phyloP scores from a whole-genome alignment of 2,329 filamentous ascomycete species.

The Lanzia echinophila region DNA sequence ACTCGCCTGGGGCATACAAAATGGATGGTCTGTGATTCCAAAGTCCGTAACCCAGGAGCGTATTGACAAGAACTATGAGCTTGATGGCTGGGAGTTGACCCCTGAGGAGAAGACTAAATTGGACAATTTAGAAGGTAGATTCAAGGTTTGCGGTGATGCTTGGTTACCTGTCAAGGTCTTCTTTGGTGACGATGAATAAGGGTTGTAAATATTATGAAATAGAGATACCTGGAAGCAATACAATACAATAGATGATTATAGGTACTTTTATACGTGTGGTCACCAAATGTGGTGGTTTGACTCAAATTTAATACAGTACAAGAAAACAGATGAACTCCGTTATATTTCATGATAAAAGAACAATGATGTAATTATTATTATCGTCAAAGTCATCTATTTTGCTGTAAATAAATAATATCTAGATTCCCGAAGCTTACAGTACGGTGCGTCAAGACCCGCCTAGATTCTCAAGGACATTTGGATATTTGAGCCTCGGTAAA shows the following conservation, averaged over 20 bases:
- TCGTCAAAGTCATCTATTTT: no score
- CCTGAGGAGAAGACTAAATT: constrained; percentile 66
- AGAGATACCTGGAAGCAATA: constrained; percentile 8
- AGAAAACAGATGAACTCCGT: no score
- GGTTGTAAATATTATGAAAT: constrained; percentile 35
- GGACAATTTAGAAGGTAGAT: constrained; percentile 43
- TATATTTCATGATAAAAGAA: no score
- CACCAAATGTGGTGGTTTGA: neutral
- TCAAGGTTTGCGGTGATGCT: constrained; percentile 72
- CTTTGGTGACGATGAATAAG: constrained; percentile 68
- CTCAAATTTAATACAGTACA: no score
- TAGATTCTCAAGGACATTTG: no score
- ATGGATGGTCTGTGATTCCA: constrained; percentile 78
- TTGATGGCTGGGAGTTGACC: constrained; percentile 67
- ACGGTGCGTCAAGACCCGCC: no score
- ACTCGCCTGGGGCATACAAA: constrained; percentile 72
- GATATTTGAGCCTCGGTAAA: neutral
- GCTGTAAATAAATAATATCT: no score
- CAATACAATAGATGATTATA: neutral
- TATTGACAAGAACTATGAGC: constrained; percentile 69
- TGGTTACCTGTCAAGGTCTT: constrained; percentile 76
- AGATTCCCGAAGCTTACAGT: no score
- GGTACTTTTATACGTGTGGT: neutral
- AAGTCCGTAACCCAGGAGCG: constrained; percentile 71
- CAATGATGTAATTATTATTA: no score